Base-by-base conservation (phyloP, 768 basidiomycete genomes). In the Boletus eberwhitei region DNA sequence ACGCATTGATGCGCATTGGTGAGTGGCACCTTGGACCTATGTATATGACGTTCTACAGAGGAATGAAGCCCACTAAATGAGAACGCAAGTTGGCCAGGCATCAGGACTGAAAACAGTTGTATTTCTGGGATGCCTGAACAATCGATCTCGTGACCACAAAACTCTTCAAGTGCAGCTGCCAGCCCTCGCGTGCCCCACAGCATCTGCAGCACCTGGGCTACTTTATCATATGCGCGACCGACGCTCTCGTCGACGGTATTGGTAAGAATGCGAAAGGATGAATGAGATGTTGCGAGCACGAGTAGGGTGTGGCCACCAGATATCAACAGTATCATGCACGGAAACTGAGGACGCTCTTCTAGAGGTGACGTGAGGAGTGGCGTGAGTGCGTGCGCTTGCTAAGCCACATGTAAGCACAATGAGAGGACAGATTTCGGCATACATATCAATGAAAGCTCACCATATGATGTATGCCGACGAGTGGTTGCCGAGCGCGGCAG, bases 401-500 rank as follows among this genome's bases (percentile, higher is more conserved):
- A 61, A 40, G 31, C 32, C 34, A 48, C 14, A 37, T 56, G 39
- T 34, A 58, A 35, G 2, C 1, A 3, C 19, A 5, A 37, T 35
- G 52, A 39, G 38, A 50, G 17, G 47, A 21, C 5, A n/a, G 3
- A 32, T 22, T 9, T 7, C 9, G 7, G 32, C n/a, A 35, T 4
- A 16, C 8, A 37, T 19, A 26, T 35, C 12, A 21, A 32, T 1
- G 31, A 32, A 39, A 64, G 75, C 44, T 43, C 37, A 93, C 94
- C 95, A 98, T 98, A 64, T 98, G 95, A 71, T 98, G 92, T 7
- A 97, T 90, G 4, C 93, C 93, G 3, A 96, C 81, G 5, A 96
- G 55, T 1, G 93, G 94, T 93, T 90, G 39, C 79, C 77, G 13
- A 83, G 74, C 0, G 85, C 85, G 0, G 91, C 87, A 1, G 93